Base-by-base conservation (phyloP, 2,329 filamentous ascomycete genomes). In the Lomentospora prolificans region DNA sequence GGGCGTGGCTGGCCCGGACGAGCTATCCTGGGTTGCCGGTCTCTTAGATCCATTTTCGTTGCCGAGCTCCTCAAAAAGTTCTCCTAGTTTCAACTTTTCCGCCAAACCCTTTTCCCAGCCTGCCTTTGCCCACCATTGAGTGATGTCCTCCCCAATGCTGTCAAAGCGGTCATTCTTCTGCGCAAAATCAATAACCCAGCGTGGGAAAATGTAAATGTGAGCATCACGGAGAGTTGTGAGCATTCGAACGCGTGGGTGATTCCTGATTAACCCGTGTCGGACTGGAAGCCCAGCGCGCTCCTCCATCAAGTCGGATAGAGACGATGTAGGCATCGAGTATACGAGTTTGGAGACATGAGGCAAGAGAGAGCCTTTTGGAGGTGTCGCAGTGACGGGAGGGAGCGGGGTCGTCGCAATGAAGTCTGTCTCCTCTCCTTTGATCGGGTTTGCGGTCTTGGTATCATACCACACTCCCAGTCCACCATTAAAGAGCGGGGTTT, bases 121-220 rank as follows among this genome's bases (percentile, higher is more conserved):
- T 1, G 92, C 84, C 68, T 97, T 97, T 31, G 91, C 89, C 90
- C 91, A 96, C 87, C 89, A 96, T 5, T 91, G 90, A 14, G 97
- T 76, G 4, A 96, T 83, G 64, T 97, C 92, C 68, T 97, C 92
- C 30, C 87, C 88, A 51, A 99, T 84, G 56, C 86, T 95, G 63
- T 96, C 89, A 60, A 99, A 82, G 9, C 80, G 84, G 28, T 91
- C 86, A 64, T 96, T 95, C 59, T 79, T 76, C 57, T 82, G 80
- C 44, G 95, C 82, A 68, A 96, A 87, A 55, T 95, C 86, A 64
- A 96, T 81, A 7, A 95, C 80, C 92, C 94, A 97, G 61, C 83
- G 84, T 0, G 94, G 94, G 61, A 99, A 89, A 60, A 99, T 83
- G 70, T 99, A 99, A 57, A 97, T 86, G 66, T 97, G 92, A 0